A percentile compares a stretch with the other conserved stretches of the same genome.
Evolutionary conservation across 148 eudicot species (phyloP).

Genomic region (Rhododendron vialii): DNA sequence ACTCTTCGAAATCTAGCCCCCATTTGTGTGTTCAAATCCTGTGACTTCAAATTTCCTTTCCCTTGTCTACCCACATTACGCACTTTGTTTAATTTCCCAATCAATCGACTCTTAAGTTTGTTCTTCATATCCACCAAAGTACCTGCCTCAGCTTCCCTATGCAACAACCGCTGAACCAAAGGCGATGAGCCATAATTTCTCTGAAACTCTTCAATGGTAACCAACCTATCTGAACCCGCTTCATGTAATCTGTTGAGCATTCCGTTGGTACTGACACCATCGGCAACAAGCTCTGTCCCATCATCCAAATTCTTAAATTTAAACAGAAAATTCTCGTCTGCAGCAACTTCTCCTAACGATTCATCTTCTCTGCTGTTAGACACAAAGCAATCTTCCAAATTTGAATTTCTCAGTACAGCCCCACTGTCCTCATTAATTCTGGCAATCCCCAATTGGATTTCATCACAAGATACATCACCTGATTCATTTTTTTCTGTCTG

Average conservation of each 20-base stretch:
- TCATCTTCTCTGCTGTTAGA: slow-evolving; percentile 36
- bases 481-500: slow-evolving; percentile 29
- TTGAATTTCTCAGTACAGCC: slow-evolving; percentile 38
- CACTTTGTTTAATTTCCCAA: slow-evolving; percentile 41
- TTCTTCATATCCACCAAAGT: slow-evolving; percentile 22
- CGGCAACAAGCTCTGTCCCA: slow-evolving; percentile 49
- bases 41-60: slow-evolving; percentile 20
- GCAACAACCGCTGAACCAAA: slow-evolving; percentile 43
- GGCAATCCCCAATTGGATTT: slow-evolving; percentile 15
- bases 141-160: slow-evolving; percentile 29
- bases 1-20: slow-evolving; percentile 37
- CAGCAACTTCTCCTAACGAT: slow-evolving; percentile 22
- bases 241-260: slow-evolving; percentile 36
- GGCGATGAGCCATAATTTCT: slow-evolving; percentile 44
- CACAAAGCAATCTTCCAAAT: slow-evolving; percentile 21
- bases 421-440: slow-evolving; percentile 43
- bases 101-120: slow-evolving; percentile 56
- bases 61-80: slow-evolving; percentile 22
- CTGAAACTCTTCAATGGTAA: slow-evolving; percentile 36
- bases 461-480: slow-evolving; percentile 16
- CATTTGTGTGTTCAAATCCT: slow-evolving; percentile 3
- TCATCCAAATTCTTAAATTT: slow-evolving; percentile 55
- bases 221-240: slow-evolving; percentile 39
- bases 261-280: slow-evolving; percentile 48
- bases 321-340: slow-evolving; percentile 19